Percentiles rank a stretch among this genome's conserved stretches.
Conservation (phyloP, 345 rosid species). For the Populus euphratica region DNA sequence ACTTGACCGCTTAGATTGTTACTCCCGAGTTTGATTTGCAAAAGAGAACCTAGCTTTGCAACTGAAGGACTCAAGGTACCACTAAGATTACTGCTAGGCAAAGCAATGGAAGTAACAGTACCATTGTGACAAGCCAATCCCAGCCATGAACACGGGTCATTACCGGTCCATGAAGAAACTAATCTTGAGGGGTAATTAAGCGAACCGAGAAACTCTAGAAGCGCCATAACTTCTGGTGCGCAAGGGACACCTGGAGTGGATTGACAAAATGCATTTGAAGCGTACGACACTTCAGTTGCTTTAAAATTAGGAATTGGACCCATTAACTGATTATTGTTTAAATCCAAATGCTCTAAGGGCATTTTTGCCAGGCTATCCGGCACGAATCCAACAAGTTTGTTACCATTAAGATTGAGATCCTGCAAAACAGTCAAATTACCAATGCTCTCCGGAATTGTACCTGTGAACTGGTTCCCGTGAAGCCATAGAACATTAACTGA, state of each 20-base stretch:
- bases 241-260: slow-evolving; percentile 44
- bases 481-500: slow-evolving; percentile 61
- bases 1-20: slow-evolving; percentile 48
- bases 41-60: slow-evolving; percentile 43
- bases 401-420: slow-evolving; percentile 58
- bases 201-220: slow-evolving; percentile 53
- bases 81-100: slow-evolving; percentile 48
- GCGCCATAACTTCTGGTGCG: slow-evolving; percentile 56
- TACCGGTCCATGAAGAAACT: slow-evolving; percentile 55
- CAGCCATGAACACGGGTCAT: slow-evolving; percentile 67
- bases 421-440: slow-evolving; percentile 48
- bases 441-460: slow-evolving; percentile 54
- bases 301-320: slow-evolving; percentile 64
- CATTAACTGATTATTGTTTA: slow-evolving; percentile 69
- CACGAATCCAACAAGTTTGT: slow-evolving; percentile 55
- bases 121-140: slow-evolving; percentile 41
- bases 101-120: slow-evolving; percentile 34
- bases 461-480: slow-evolving; percentile 72
- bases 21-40: slow-evolving; percentile 40
- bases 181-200: slow-evolving; percentile 56
- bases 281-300: slow-evolving; percentile 31
- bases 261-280: slow-evolving; percentile 54
- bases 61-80: slow-evolving; percentile 66
- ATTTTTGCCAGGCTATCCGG: slow-evolving; percentile 50
- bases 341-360: slow-evolving; percentile 45